These are phyloP conservation scores for Papiliotrema flavescens DNA, from an alignment of 1,284 basidiomycete species.

Conservation along the genomic window DNA sequence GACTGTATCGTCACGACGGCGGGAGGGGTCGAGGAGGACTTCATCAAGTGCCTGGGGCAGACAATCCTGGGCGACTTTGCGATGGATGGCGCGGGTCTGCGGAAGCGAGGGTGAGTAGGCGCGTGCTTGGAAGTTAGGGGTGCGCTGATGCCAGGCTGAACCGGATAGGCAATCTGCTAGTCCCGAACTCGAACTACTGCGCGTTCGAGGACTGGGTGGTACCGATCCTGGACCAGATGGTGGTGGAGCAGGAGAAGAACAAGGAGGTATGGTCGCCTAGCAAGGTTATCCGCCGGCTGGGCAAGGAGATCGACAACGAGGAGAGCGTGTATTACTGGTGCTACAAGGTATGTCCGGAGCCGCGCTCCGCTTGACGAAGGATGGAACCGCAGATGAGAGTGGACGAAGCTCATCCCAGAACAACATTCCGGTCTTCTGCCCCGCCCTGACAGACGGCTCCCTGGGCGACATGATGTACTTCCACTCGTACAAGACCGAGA, in stretches of 20 bases:
- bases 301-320: conserved; percentile 94
- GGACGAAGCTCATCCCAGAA: conserved; percentile 59
- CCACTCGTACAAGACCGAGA: conserved; percentile 80
- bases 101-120: conserved; percentile 62
- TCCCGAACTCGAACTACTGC: conserved; percentile 99
- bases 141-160: conserved; percentile 61
- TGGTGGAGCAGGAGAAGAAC: conserved; percentile 68
- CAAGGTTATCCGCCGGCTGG: conserved; percentile 81
- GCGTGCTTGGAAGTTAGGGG: neutral
- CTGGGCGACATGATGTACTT: conserved; percentile 99
- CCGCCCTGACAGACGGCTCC: conserved; percentile 95
- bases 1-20: conserved; percentile 93
- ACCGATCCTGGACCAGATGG: conserved; percentile 88
- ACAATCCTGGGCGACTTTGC: conserved; percentile 94
- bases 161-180: conserved; percentile 93
- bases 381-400: neutral
- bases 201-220: conserved; percentile 98
- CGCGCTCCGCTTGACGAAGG: neutral
- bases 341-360: conserved; percentile 70
- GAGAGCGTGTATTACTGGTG: conserved; percentile 99
- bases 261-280: conserved; percentile 78
- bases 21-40: conserved; percentile 97
- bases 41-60: conserved; percentile 96
- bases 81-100: conserved; percentile 81
- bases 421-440: conserved; percentile 97